phyloP scores from a whole-genome alignment of 768 basidiomycete species.

The Termitomyces sp. region DNA sequence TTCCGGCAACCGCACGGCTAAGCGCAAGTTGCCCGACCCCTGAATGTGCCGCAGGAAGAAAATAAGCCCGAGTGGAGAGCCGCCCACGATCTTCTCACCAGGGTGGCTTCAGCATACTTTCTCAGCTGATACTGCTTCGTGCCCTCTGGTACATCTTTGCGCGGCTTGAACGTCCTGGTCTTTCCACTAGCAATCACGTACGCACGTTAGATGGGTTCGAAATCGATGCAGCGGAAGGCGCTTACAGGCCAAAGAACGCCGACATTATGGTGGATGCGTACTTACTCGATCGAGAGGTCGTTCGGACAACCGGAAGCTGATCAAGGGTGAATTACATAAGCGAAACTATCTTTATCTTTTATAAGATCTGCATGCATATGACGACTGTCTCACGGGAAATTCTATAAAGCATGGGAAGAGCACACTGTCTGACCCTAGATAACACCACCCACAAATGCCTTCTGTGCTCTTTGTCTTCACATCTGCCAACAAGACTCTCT shows the following conservation, averaged over 20 bases:
- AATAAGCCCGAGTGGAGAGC: conserved; percentile 1
- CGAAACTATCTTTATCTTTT: background rate
- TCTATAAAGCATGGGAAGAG: background rate
- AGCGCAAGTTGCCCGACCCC: conserved; percentile 94
- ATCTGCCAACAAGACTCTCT: conserved; percentile 57
- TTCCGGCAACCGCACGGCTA: conserved; percentile 92
- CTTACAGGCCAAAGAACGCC: conserved; percentile 87
- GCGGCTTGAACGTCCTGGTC: conserved; percentile 94
- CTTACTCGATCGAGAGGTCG: background rate
- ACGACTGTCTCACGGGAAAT: background rate
- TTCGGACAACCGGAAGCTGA: background rate
- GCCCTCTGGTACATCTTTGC: conserved; percentile 91
- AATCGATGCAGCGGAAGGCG: conserved; percentile 10
- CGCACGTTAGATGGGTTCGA: conserved; percentile 1
- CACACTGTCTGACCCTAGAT: background rate
- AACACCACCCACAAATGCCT: conserved; percentile 27
- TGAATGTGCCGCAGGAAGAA: conserved; percentile 26
- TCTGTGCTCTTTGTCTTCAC: conserved; percentile 74
- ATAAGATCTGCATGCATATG: background rate
- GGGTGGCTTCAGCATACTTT: conserved; percentile 95
- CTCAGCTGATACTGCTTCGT: conserved; percentile 98
- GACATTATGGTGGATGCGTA: conserved; percentile 52
- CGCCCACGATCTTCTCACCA: conserved; percentile 44
- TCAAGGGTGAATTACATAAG: background rate
- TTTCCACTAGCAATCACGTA: conserved; percentile 56